These are phyloP conservation scores for Fraxinus anomala DNA, from an alignment of 257 asterid genomes.

Conservation along the genomic window DNA sequence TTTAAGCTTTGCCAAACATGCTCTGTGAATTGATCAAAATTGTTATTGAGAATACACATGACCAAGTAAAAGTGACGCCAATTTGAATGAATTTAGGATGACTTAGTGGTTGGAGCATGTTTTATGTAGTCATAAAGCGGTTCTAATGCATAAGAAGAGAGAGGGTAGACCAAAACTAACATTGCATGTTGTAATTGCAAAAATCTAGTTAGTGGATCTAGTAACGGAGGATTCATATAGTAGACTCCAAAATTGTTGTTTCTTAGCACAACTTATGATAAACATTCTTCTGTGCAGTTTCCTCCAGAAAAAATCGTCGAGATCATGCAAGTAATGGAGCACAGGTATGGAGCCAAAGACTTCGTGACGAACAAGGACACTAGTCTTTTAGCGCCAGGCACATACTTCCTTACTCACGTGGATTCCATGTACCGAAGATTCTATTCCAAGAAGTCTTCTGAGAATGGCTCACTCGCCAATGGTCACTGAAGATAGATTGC, in stretches of 20 bases:
- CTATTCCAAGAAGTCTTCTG: slow-evolving; percentile 68
- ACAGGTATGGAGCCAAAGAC: slow-evolving; percentile 88
- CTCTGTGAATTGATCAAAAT: background rate
- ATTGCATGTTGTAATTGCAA: background rate
- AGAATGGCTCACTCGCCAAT: slow-evolving; percentile 56
- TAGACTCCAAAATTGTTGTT: background rate
- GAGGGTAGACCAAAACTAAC: too few species aligned
- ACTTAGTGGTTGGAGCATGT: too few species aligned
- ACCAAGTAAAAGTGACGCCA: too few species aligned
- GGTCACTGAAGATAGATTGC: slow-evolving; percentile 60
- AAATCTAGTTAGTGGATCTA: background rate
- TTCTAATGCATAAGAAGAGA: background rate
- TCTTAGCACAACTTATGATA: background rate
- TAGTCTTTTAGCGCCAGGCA: slow-evolving; percentile 81
- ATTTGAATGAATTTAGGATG: too few species aligned
- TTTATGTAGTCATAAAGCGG: background rate
- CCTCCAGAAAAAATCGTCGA: slow-evolving; percentile 86
- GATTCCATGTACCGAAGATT: slow-evolving; percentile 90
- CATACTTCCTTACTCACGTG: slow-evolving; percentile 88
- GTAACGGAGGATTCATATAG: background rate
- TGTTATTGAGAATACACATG: background rate
- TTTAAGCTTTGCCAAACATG: background rate
- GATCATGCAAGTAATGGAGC: slow-evolving; percentile 89
- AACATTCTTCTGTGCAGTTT: slow-evolving; percentile 44
- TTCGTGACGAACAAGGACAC: slow-evolving; percentile 75